Conservation (phyloP, 2,329 filamentous ascomycete genomes). For the Mycosphaerella sp. region DNA sequence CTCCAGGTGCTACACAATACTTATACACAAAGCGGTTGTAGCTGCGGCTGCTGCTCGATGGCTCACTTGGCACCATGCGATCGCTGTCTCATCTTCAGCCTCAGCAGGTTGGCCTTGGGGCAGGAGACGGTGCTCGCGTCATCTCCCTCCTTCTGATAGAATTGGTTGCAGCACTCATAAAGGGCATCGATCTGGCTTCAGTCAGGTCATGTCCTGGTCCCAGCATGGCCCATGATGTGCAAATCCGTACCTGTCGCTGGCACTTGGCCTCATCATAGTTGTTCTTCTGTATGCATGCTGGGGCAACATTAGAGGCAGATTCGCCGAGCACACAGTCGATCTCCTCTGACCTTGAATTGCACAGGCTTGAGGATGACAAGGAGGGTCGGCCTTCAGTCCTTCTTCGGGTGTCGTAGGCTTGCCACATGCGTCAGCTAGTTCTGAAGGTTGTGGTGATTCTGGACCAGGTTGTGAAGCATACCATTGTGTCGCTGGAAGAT, state of each 20-base stretch:
- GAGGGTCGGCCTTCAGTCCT: conserved; percentile 66
- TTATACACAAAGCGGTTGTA: no score
- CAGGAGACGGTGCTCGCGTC: conserved; percentile 73
- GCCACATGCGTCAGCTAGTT: background rate
- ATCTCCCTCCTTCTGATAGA: conserved; percentile 76
- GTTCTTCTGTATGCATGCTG: conserved; percentile 68
- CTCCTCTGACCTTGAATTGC: conserved; percentile 72
- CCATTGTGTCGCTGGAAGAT: background rate
- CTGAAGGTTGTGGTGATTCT: background rate
- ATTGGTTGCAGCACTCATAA: conserved; percentile 87
- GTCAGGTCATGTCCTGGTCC: conserved; percentile 3
- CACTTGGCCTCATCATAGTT: conserved; percentile 83
- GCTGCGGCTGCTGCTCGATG: background rate
- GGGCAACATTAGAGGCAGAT: background rate
- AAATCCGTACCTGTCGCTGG: conserved; percentile 45
- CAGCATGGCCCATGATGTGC: background rate
- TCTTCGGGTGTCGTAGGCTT: conserved; percentile 47
- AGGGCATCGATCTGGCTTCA: conserved; percentile 66
- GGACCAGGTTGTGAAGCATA: background rate
- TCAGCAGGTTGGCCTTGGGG: conserved; percentile 71
- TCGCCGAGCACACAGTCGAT: background rate
- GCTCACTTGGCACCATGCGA: conserved; percentile 38
- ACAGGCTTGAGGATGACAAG: conserved; percentile 83
- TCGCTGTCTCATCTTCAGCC: conserved; percentile 76
- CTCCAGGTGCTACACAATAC: conserved; percentile 40